Percentiles rank a stretch among this genome's conserved stretches.
Conservation (phyloP, 2,329 filamentous ascomycete genomes). For the Cladosporium phlei region DNA sequence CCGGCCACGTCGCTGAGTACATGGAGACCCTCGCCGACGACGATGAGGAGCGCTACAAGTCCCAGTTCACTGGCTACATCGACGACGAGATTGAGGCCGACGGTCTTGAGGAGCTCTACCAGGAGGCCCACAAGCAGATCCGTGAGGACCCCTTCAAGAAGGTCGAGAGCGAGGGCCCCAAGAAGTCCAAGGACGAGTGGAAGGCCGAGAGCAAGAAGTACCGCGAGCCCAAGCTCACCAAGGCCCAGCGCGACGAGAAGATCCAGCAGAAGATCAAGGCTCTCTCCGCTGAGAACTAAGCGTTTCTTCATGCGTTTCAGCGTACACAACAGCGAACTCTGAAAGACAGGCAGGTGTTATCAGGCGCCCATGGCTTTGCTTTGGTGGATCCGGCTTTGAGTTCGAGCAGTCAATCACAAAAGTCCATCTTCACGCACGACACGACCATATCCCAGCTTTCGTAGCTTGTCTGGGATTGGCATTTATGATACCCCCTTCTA, state of each 20-base stretch:
- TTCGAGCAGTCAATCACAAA: conserved; percentile 14
- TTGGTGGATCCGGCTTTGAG: conserved; percentile 13
- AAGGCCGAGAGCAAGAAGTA: conserved; percentile 79
- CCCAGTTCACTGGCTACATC: conserved; percentile 96
- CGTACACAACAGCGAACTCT: conserved; percentile 9
- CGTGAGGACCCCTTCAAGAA: conserved; percentile 98
- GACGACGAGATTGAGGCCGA: conserved; percentile 96
- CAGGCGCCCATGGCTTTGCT: conserved; percentile 10
- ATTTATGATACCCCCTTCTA: conserved; percentile 12
- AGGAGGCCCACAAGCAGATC: conserved; percentile 92
- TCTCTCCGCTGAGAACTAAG: conserved; percentile 50
- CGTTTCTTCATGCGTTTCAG: conserved; percentile 1
- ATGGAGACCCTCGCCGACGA: conserved; percentile 99
- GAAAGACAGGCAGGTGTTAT: conserved; percentile 8
- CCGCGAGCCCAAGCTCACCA: conserved; percentile 70
- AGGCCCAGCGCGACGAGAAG: conserved; percentile 75
- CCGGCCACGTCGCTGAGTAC: conserved; percentile 98
- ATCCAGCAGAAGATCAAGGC: conserved; percentile 89
- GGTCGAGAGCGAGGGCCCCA: conserved; percentile 65
- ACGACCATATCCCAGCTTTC: conserved; percentile 9
- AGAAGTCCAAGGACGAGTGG: conserved; percentile 91
- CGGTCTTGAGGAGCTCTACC: conserved; percentile 93
- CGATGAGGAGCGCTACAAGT: conserved; percentile 99
- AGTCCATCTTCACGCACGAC: conserved; percentile 12
- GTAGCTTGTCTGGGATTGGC: conserved; percentile 9